Evolutionary conservation across 1,284 basidiomycete genomes (phyloP).

Genomic region (Puccinia sorghi): DNA sequence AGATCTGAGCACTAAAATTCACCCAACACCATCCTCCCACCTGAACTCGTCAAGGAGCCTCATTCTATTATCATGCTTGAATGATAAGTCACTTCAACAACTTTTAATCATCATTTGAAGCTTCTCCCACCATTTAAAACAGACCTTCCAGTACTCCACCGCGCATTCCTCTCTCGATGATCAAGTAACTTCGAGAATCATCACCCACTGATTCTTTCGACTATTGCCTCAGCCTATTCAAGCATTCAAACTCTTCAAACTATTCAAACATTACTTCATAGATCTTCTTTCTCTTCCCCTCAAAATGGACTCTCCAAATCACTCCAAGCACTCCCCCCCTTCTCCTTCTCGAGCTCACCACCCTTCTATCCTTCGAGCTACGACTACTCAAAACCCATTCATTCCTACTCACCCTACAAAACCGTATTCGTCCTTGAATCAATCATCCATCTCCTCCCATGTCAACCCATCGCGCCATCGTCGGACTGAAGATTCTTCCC

Average conservation of each 20-base stretch:
- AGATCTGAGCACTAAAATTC: no score
- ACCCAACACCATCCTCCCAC: no score
- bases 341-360: slow-evolving; percentile 20
- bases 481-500: background rate
- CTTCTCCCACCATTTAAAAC: no score
- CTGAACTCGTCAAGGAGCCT: no score
- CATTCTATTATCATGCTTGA: no score
- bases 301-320: slow-evolving; percentile 8
- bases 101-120: no score
- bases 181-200: background rate
- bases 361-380: slow-evolving; percentile 5
- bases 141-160: no score
- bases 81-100: no score
- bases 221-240: no score
- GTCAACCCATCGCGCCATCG: background rate
- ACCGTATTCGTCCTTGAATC: slow-evolving; percentile 4
- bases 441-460: background rate
- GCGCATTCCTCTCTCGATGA: background rate
- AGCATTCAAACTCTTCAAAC: background rate
- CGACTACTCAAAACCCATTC: slow-evolving; percentile 28
- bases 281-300: background rate
- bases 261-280: background rate
- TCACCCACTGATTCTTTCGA: background rate
- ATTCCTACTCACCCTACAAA: slow-evolving; percentile 1
- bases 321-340: slow-evolving; percentile 20